Percentiles rank a stretch among this genome's conserved stretches.
Evolutionary conservation across 495 filamentous ascomycete genomes (phyloP).

Genomic region (Astrothelium macrocarpum): DNA sequence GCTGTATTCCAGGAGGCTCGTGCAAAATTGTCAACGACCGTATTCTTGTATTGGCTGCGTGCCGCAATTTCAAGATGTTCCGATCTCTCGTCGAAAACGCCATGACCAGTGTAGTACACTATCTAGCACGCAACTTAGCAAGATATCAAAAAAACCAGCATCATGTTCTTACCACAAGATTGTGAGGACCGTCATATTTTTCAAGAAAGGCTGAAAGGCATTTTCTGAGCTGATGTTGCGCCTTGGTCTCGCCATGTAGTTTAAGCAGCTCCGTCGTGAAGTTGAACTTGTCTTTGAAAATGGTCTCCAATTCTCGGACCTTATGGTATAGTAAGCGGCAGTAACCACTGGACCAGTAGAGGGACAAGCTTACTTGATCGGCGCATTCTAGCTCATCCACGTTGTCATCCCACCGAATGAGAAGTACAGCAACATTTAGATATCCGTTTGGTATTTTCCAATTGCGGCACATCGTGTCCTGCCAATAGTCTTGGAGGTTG

Average conservation of each 20-base stretch:
- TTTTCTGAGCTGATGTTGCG: constrained; percentile 17
- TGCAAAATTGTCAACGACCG: not conserved
- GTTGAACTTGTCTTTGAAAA: constrained; percentile 19
- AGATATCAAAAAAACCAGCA: not conserved
- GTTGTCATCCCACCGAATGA: constrained; percentile 22
- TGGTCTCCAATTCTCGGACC: constrained; percentile 15
- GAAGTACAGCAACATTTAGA: constrained; percentile 18
- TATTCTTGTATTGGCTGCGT: not conserved
- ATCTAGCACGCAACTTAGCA: constrained; percentile 11
- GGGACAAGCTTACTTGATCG: constrained; percentile 13
- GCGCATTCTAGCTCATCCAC: constrained; percentile 20
- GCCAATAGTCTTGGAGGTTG: not conserved
- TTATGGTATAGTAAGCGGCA: not conserved
- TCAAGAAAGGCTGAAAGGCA: constrained; percentile 14
- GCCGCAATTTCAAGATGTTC: constrained; percentile 14
- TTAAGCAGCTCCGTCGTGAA: constrained; percentile 18
- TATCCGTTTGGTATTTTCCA: constrained; percentile 23
- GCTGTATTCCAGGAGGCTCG: constrained; percentile 21
- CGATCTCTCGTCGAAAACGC: constrained; percentile 11
- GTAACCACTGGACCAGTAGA: not conserved
- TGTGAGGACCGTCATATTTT: constrained; percentile 20
- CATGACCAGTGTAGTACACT: constrained; percentile 28
- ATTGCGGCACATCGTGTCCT: constrained; percentile 6
- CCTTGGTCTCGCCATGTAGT: constrained; percentile 17
- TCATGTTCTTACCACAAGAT: constrained; percentile 4